Conservation (phyloP, 2,329 filamentous ascomycete genomes). For the Colletotrichum neosansevieriae region DNA sequence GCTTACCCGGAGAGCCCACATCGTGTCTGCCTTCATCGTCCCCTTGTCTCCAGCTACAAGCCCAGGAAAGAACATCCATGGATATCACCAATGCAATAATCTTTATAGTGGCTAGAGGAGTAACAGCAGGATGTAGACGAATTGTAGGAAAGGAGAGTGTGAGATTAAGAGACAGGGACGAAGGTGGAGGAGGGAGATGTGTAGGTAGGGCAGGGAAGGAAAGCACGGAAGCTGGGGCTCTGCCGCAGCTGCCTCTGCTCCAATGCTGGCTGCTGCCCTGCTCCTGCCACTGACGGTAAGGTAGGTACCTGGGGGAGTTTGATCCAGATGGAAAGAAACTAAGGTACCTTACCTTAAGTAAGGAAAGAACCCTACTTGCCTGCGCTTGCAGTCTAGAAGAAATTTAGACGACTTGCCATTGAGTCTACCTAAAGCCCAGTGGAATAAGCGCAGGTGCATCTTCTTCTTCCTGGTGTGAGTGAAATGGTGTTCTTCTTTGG, state of each 20-base stretch:
- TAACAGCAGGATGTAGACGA: too few relatives aligned
- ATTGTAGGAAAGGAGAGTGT: neutral
- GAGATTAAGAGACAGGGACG: neutral
- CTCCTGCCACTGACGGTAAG: neutral
- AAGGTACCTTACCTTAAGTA: too few relatives aligned
- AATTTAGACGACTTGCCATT: too few relatives aligned
- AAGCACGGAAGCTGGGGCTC: slow-evolving; percentile 27
- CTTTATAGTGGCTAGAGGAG: too few relatives aligned
- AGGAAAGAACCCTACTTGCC: neutral
- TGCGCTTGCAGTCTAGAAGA: neutral
- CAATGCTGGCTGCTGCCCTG: slow-evolving; percentile 1
- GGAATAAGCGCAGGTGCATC: neutral
- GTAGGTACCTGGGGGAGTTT: neutral
- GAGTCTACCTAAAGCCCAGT: neutral
- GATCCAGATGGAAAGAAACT: neutral
- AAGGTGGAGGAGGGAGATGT: neutral
- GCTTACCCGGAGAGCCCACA: too few relatives aligned
- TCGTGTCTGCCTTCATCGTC: too few relatives aligned
- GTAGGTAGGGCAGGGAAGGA: neutral
- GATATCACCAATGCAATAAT: too few relatives aligned
- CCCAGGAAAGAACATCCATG: too few relatives aligned
- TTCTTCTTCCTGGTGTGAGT: neutral
- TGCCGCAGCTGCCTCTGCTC: slow-evolving; percentile 13
- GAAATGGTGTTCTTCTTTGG: neutral
- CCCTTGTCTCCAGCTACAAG: too few relatives aligned